Evolutionary conservation across 176 grass and related monocot genomes (phyloP), one percentile per base, ranked within the genome.

Genomic region (Poa annua): DNA sequence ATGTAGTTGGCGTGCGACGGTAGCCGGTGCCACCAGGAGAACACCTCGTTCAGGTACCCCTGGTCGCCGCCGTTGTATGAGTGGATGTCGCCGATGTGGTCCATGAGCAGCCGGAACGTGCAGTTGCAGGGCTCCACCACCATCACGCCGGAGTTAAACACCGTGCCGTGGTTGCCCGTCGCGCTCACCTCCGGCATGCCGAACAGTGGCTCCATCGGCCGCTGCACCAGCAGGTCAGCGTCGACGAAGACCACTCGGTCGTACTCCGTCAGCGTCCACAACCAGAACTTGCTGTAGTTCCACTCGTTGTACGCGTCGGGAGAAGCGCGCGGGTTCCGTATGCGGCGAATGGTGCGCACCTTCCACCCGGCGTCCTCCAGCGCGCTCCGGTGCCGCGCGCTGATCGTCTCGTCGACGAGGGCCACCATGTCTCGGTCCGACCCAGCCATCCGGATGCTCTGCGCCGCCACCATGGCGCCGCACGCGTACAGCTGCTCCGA

Each of bases 11-110:
- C 84, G 42, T 79, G 86, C 21, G 78, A 85, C 25, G 90, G 90
- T 13, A 92, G 78, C 42, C 86, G 83, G 86, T 92, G 90, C 86
- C 90, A 92, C 86, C 86, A 92, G 11, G 87, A 24, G 82, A 89
- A 92, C 6, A 92, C 79, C 82, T 83, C 90, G 79, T 92, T 92
- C 1, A 92, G 87, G 87, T 86, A 92, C 6, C 90, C 90, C 60
- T 92, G 90, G 78, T 92, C 86, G 11, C 86, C 86, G 60, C 86
- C 86, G 83, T 92, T 88, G 90, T 92, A 92, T 7, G 90, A 88
- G 0, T 80, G 11, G 68, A 92, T 92, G 61, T 88, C 87, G 0
- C 19, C 78, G 17, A 92, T 78, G 66, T 88, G 83, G 7, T 20
- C 74, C 86, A 66, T 85, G 54, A 92, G 83, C 51, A 88, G 74